phyloP scores from a whole-genome alignment of 106 monocot genomes.

The Allium fistulosum region DNA sequence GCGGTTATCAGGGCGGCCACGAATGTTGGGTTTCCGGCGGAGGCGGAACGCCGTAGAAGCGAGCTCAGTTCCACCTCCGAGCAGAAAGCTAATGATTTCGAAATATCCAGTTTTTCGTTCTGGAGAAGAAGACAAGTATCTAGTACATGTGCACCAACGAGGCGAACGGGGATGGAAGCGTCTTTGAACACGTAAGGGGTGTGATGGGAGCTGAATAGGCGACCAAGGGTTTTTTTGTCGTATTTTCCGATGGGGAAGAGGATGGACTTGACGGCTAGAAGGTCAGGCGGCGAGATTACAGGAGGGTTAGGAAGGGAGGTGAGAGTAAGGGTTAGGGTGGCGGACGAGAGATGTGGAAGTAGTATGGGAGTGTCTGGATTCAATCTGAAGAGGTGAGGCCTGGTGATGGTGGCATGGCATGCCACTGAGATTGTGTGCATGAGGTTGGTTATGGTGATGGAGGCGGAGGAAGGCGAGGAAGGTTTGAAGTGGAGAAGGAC shows the following conservation, averaged over 20 bases:
- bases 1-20: conserved; percentile 17
- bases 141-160: conserved; percentile 13
- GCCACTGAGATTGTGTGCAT: conserved; percentile 24
- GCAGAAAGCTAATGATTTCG: conserved; percentile 5
- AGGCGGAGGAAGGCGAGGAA: conserved; percentile 1
- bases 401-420: conserved; percentile 9
- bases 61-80: conserved; percentile 9
- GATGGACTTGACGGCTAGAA: conserved; percentile 1
- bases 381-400: conserved; percentile 10
- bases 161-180: conserved; percentile 10
- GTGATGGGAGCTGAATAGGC: conserved; percentile 11
- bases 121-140: conserved; percentile 1
- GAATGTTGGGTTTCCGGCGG: not conserved
- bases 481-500: conserved; percentile 1
- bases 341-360: conserved; percentile 17
- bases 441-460: conserved; percentile 8
- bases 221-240: not conserved
- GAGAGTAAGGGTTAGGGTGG: conserved; percentile 13
- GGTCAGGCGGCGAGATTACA: conserved; percentile 12
- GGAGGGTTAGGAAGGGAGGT: conserved; percentile 3
- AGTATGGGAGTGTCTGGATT: conserved; percentile 6
- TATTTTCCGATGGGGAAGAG: conserved; percentile 9
- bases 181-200: conserved; percentile 14
- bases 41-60: conserved; percentile 15
- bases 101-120: conserved; percentile 4